These are phyloP conservation scores for Escovopsis sp. DNA, from an alignment of 2,329 filamentous ascomycete genomes.

Conservation along the genomic window DNA sequence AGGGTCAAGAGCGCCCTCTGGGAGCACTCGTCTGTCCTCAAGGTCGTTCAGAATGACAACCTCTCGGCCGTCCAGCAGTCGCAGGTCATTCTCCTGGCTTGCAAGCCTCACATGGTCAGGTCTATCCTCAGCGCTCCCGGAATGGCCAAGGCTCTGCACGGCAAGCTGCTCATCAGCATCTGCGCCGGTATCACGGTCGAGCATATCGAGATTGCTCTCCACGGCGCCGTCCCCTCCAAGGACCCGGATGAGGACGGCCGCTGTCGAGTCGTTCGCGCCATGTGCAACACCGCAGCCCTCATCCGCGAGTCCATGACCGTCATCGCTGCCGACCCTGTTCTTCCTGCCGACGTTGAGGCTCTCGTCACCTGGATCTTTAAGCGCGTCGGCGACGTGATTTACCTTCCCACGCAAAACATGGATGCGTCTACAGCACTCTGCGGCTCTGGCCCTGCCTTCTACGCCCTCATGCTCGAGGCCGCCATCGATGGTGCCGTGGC, in stretches of 20 bases:
- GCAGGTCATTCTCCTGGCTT: conserved; percentile 63
- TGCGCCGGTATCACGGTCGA: conserved; percentile 59
- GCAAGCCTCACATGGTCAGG: conserved; percentile 64
- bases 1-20: conserved; percentile 52
- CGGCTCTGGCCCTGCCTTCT: conserved; percentile 63
- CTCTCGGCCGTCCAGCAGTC: conserved; percentile 49
- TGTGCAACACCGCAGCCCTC: conserved; percentile 72
- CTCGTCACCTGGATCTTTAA: conserved; percentile 66
- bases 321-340: conserved; percentile 48
- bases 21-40: conserved; percentile 46
- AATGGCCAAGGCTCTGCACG: conserved; percentile 56
- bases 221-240: conserved; percentile 36
- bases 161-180: conserved; percentile 72
- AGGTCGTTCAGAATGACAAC: conserved; percentile 59
- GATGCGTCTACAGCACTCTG: conserved; percentile 61
- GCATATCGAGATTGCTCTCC: conserved; percentile 52
- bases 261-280: conserved; percentile 58
- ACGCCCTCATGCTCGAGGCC: conserved; percentile 59
- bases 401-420: conserved; percentile 53
- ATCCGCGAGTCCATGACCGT: conserved; percentile 75
- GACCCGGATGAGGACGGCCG: conserved; percentile 30
- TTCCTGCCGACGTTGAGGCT: conserved; percentile 35
- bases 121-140: conserved; percentile 52
- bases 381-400: conserved; percentile 55
- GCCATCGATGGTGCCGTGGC: conserved; percentile 65